A percentile compares a stretch with the other conserved stretches of the same genome.
Evolutionary conservation across 352 stramenopile genomes (phyloP).

Genomic region (Globisporangium iwayamae): DNA sequence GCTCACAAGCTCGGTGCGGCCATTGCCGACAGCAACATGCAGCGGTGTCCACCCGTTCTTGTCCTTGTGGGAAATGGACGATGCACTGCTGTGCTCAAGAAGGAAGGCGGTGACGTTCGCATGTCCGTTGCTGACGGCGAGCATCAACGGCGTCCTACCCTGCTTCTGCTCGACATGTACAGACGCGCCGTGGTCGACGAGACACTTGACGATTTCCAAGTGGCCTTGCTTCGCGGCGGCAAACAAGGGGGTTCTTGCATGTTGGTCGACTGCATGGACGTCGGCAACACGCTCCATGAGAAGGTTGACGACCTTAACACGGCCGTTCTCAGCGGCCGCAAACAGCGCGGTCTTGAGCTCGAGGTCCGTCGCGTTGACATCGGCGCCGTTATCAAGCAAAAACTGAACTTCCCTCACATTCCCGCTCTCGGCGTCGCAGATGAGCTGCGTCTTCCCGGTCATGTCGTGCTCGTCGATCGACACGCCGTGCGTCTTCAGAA

Average conservation of each 20-base stretch:
- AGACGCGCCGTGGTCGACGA: background rate
- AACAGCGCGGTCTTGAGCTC: constrained; percentile 2
- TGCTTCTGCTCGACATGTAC: background rate
- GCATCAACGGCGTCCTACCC: constrained; percentile 6
- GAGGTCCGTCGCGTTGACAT: background rate
- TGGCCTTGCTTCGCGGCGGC: constrained; percentile 4
- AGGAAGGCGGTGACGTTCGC: constrained; percentile 1
- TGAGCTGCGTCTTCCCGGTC: background rate
- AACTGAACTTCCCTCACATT: background rate
- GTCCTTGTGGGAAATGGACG: background rate
- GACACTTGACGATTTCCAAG: background rate
- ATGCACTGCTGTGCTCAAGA: constrained; percentile 1
- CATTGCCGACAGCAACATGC: constrained; percentile 4
- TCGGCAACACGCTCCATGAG: background rate
- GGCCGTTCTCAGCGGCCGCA: background rate
- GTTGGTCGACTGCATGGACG: background rate
- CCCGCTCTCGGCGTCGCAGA: background rate
- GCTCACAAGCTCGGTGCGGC: background rate
- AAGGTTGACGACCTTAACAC: background rate
- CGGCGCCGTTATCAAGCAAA: background rate
- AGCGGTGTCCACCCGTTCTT: background rate
- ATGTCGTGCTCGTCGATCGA: background rate
- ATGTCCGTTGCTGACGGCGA: constrained; percentile 8
- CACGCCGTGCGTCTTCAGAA: background rate
- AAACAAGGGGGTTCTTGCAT: constrained; percentile 5